Evolutionary conservation across 345 rosid genomes (phyloP), one percentile per base, ranked within the genome.

Genomic region (Salix koriyanagi): DNA sequence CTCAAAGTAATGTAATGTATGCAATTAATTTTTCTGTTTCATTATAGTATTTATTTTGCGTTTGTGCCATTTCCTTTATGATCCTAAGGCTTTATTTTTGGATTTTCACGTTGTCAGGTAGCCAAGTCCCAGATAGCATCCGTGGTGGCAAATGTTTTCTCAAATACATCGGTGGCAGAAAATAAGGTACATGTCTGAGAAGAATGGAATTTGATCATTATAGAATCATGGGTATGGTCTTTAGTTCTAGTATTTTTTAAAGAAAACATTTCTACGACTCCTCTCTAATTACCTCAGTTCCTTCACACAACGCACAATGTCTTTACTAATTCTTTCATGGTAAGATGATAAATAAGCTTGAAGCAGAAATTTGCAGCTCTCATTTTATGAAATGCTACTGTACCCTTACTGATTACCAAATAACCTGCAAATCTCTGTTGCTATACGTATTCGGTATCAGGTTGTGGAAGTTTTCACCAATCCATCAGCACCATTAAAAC

Each of bases 1-100:
- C 91, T 88, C 99, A 96, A 96, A 96, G 99, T 96, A 96, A 93
- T 92, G 98, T 92, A 94, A 94, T 93, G 99, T 91, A 93, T 90
- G 92, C 94, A 50, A 78, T 86, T 83, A 67, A 58, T n/a, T 77
- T 77, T 78, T 85, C 85, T 77, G 80, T 78, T 80, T 79, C 68
- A 19, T 73, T 73, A 7, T 19, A 34, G 7, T 52, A 16, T 0
- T 30, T 73, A 0, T 54, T 21, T 69, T 21, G 12, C 50, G 14
- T 28, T 28, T 75, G 19, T 32, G 23, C 19, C 42, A 44, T 60
- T 69, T 65, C 13, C 50, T 65, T 37, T 60, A 4, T 61, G 9
- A 42, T 79, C 36, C 42, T 36, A 67, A 69, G 54, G 62, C 68
- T 46, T 14, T 48, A 69, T 28, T 12, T 74, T 67, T 72, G 79